Conservation (phyloP, 2,329 filamentous ascomycete species). For the Colletotrichum scovillei region DNA sequence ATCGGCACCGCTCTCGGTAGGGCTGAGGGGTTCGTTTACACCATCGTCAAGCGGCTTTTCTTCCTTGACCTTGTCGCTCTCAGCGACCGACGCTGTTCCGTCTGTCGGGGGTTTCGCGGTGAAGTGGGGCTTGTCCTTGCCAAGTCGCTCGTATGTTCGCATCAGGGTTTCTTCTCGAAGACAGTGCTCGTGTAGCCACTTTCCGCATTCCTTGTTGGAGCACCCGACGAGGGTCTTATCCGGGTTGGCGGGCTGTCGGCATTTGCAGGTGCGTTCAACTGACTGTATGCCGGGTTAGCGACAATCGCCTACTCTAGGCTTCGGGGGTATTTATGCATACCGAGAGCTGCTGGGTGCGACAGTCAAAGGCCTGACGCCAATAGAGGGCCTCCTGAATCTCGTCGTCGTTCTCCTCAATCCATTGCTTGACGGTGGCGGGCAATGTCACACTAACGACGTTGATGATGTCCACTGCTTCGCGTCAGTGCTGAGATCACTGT, state of each 20-base stretch:
- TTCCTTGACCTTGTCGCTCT: constrained; percentile 49
- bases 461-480: constrained; percentile 73
- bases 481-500: constrained; percentile 39
- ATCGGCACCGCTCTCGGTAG: constrained; percentile 61
- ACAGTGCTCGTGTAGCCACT: constrained; percentile 74
- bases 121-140: constrained; percentile 61
- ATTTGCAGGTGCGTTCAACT: constrained; percentile 68
- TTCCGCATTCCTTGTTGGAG: constrained; percentile 63
- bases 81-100: constrained; percentile 34
- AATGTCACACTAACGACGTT: constrained; percentile 77
- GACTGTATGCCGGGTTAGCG: constrained; percentile 48
- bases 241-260: constrained; percentile 70
- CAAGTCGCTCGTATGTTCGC: constrained; percentile 61
- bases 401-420: constrained; percentile 76
- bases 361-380: constrained; percentile 73
- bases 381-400: constrained; percentile 69
- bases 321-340: constrained; percentile 51
- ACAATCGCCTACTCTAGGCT: not conserved
- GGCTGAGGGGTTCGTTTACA: constrained; percentile 55
- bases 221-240: constrained; percentile 71
- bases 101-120: constrained; percentile 42
- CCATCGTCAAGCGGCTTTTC: constrained; percentile 31
- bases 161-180: constrained; percentile 66
- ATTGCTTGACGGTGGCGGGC: constrained; percentile 71
- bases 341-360: constrained; percentile 66